Evolutionary conservation across 2,329 filamentous ascomycete species (phyloP), one percentile per base, ranked within the genome.

Genomic region (Sarocladium strictum): DNA sequence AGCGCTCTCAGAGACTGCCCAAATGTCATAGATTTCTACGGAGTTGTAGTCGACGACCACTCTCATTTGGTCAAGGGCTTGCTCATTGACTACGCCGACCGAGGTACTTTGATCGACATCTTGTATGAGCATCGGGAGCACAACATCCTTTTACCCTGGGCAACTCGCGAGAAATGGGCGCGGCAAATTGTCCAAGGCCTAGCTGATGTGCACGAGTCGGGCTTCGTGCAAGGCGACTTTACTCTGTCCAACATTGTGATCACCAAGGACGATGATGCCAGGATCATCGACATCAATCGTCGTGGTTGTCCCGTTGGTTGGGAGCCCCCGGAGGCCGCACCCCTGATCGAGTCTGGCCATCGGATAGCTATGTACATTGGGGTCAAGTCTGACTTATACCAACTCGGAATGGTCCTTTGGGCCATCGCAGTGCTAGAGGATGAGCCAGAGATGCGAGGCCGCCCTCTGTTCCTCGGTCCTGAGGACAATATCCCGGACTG

Each of bases 201-300:
- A 2, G 86, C 89, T 1, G 91, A 97, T 63, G 93, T 99, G 27
- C 94, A 99, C 64, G 93, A 97, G 69, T 86, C 90, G 21, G 94
- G 94, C 3, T 97, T 96, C 67, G 94, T 99, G 11, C 94, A 99
- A 66, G 94, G 94, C 23, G 94, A 99, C 66, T 97, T 99, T 60
- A 99, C 94, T 0, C 77, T 99, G 26, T 96, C 92, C 4, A 99
- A 99, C 66, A 96, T 99, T 60, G 94, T 99, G 58, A 87, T 99
- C 63, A 90, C 97, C 67, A 78, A 80, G 12, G 72, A 87, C 41
- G 86, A 91, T 65, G 81, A 97, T 64, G 94, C 93, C 9, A 93
- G 95, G 64, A 97, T 99, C 61, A 99, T 99, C 65, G 94, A 99
- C 69, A 97, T 99, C 73, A 99, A 99, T 72, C 82, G 94, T 54